Conservation (phyloP, 371 early-diverging fungal genomes). For the Mucor velutinosus region DNA sequence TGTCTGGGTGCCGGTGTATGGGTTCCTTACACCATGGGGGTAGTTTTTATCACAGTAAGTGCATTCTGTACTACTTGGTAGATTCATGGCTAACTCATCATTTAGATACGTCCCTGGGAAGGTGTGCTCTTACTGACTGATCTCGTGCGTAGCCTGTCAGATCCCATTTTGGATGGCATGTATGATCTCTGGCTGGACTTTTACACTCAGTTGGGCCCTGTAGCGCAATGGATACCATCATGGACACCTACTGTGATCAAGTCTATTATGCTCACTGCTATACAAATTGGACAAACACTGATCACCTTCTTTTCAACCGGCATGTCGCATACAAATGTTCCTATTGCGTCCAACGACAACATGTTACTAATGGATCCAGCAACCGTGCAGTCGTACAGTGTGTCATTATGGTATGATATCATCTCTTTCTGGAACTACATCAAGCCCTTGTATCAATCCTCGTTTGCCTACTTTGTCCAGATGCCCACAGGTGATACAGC, state of each 20-base stretch:
- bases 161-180: neutral
- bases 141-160: neutral
- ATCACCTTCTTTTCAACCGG: neutral
- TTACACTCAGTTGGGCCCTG: constrained; percentile 44
- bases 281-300: neutral
- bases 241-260: neutral
- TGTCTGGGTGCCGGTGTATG: constrained; percentile 72
- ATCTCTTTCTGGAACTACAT: neutral
- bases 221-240: neutral
- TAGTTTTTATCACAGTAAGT: constrained; percentile 36
- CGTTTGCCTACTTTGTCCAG: neutral
- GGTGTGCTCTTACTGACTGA: neutral
- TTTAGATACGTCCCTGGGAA: neutral
- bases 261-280: neutral
- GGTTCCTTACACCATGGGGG: constrained; percentile 76
- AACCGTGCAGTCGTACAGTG: neutral
- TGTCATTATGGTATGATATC: neutral
- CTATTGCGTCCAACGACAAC: neutral
- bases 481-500: constrained; percentile 5
- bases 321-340: neutral
- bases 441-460: neutral
- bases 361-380: neutral
- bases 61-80: too few species aligned
- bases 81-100: neutral
- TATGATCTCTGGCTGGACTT: constrained; percentile 13